Conservation (phyloP, 2,329 filamentous ascomycete genomes). For the Colletotrichum magnum region DNA sequence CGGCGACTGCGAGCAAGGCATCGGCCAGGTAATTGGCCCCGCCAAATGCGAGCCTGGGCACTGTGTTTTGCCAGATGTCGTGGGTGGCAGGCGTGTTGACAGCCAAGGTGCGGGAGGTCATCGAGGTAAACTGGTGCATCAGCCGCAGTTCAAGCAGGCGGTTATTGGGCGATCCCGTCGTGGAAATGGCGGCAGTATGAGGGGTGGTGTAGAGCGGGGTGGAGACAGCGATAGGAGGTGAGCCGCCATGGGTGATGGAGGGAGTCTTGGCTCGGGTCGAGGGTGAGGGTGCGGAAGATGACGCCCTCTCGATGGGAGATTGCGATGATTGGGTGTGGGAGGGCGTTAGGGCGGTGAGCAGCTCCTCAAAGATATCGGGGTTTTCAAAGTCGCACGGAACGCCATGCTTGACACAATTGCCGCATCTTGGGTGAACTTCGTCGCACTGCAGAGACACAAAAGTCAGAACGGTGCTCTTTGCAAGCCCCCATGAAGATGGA, state of each 20-base stretch:
- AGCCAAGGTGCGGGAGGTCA: constrained; percentile 72
- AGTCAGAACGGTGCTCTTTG: neutral
- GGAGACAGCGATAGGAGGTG: constrained; percentile 42
- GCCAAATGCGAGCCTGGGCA: constrained; percentile 73
- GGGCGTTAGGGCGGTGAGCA: constrained; percentile 50
- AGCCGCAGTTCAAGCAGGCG: constrained; percentile 73
- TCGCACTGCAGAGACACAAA: constrained; percentile 65
- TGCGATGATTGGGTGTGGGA: constrained; percentile 44
- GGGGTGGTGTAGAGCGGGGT: constrained; percentile 53
- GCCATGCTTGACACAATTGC: constrained; percentile 77
- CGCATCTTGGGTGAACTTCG: constrained; percentile 75
- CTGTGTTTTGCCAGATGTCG: constrained; percentile 71
- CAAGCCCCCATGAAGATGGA: neutral
- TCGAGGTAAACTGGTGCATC: constrained; percentile 75
- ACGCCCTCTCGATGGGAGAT: constrained; percentile 42
- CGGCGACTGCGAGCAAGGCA: constrained; percentile 74
- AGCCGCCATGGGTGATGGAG: constrained; percentile 43
- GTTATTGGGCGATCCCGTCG: constrained; percentile 54
- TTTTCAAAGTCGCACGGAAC: constrained; percentile 76
- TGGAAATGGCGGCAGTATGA: constrained; percentile 48
- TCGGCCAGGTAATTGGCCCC: constrained; percentile 73
- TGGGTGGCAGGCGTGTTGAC: constrained; percentile 65
- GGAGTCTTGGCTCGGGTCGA: constrained; percentile 42
- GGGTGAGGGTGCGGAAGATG: constrained; percentile 46
- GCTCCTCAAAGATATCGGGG: constrained; percentile 61